Conservation (phyloP, 306 rosid species). For the Senna siamea region DNA sequence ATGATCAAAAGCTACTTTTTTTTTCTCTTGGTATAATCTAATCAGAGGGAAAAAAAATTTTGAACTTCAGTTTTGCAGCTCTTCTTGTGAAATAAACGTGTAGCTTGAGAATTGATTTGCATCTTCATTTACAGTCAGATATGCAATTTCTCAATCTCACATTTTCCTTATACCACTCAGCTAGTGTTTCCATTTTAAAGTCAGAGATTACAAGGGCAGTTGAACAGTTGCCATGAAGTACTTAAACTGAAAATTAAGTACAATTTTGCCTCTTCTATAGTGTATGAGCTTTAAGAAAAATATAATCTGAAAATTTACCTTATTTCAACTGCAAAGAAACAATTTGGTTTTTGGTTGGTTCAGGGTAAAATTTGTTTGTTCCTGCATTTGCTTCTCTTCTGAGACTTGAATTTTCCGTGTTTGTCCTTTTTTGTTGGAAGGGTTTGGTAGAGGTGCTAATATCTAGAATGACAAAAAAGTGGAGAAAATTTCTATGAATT, state of each 20-base stretch:
- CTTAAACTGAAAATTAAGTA: constrained; percentile 7
- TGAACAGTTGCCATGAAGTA: background rate
- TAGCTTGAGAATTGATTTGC: background rate
- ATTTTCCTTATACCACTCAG: background rate
- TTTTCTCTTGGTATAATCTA: constrained; percentile 20
- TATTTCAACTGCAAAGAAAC: background rate
- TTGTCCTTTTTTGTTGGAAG: constrained; percentile 1
- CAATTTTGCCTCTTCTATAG: background rate
- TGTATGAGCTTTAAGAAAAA: background rate
- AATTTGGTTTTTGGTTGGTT: background rate
- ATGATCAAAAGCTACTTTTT: background rate
- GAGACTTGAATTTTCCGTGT: background rate
- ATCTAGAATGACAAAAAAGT: background rate
- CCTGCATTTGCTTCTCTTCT: background rate
- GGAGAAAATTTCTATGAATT: constrained; percentile 6
- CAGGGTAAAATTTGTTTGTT: background rate
- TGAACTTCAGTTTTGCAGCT: constrained; percentile 14
- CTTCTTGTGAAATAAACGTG: constrained; percentile 1
- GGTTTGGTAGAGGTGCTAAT: background rate
- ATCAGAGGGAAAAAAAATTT: background rate
- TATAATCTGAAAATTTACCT: background rate
- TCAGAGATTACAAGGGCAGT: background rate
- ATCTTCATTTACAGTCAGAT: constrained; percentile 14
- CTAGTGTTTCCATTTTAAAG: constrained; percentile 20
- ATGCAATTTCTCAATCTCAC: background rate